phyloP scores from a whole-genome alignment of 805 yeast genomes.

The Zygoascus ofunaensis region DNA sequence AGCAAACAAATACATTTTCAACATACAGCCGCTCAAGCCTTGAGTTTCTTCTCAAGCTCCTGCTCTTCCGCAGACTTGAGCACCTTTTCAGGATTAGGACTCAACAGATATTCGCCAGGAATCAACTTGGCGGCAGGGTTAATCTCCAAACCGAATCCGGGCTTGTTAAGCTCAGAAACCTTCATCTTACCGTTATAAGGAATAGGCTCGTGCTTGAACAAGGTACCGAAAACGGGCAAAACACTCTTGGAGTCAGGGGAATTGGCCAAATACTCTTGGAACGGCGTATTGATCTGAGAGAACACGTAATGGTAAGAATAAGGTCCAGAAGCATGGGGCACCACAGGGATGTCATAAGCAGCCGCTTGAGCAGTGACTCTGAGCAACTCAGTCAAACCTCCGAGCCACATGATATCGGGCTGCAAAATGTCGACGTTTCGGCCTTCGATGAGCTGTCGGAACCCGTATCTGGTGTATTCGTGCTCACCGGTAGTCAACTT shows the following conservation, averaged over 20 bases:
- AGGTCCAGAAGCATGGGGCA: conserved; percentile 47
- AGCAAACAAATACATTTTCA: too few relatives aligned
- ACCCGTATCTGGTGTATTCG: conserved; percentile 43
- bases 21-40: too few relatives aligned
- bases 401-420: conserved; percentile 49
- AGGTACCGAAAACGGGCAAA: conserved; percentile 39
- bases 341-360: conserved; percentile 45
- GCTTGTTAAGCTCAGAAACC: conserved; percentile 35
- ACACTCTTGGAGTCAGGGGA: conserved; percentile 40
- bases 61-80: conserved; percentile 13
- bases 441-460: conserved; percentile 42
- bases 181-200: conserved; percentile 38
- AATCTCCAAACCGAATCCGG: conserved; percentile 42
- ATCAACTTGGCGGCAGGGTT: conserved; percentile 35
- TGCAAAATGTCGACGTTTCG: conserved; percentile 41
- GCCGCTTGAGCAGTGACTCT: conserved; percentile 42
- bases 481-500: conserved; percentile 48
- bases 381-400: conserved; percentile 42
- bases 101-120: conserved; percentile 34
- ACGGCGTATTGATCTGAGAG: conserved; percentile 42
- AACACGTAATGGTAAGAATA: conserved; percentile 44
- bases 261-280: conserved; percentile 44
- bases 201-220: conserved; percentile 40
- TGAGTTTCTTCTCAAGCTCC: too few relatives aligned
- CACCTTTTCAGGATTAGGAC: conserved; percentile 35